phyloP scores from a whole-genome alignment of 2,329 filamentous ascomycete genomes.

The Sporothrix humicola region DNA sequence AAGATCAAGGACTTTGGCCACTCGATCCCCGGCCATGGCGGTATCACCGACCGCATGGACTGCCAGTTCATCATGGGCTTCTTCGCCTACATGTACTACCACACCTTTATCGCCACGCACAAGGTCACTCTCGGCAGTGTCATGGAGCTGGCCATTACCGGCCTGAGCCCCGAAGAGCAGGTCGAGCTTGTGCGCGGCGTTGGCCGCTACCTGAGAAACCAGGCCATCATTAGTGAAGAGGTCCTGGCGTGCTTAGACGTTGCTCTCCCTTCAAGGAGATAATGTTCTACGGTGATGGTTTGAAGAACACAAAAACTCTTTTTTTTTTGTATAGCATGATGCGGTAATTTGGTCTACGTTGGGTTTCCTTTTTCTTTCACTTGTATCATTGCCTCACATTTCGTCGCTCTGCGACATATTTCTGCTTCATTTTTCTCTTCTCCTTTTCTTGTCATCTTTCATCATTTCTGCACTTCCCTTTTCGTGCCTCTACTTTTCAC shows the following conservation, averaged over 20 bases:
- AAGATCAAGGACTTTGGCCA: constrained; percentile 99
- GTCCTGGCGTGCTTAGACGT: constrained; percentile 38
- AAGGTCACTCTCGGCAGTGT: constrained; percentile 84
- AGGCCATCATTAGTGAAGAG: constrained; percentile 55
- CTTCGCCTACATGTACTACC: constrained; percentile 98
- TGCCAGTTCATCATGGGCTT: constrained; percentile 99
- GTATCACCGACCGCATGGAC: constrained; percentile 99
- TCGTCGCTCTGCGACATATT: not conserved
- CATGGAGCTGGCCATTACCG: constrained; percentile 88
- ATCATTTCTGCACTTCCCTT: not conserved
- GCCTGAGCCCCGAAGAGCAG: constrained; percentile 86
- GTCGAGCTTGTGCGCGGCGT: constrained; percentile 75
- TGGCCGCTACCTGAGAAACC: constrained; percentile 67
- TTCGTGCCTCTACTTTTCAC: not conserved
- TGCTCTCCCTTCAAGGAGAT: constrained; percentile 38
- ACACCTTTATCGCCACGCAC: constrained; percentile 92
- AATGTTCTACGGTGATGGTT: not conserved
- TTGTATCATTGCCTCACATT: constrained; percentile 5
- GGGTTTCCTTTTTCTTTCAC: not conserved
- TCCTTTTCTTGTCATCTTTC: constrained; percentile 2
- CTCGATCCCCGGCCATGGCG: constrained; percentile 95
- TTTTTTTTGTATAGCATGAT: not conserved
- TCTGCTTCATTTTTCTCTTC: not conserved
- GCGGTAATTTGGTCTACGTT: constrained; percentile 24
- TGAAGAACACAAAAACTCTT: not conserved